Conservation (phyloP, 176 grass and related monocot species). For the Rhipidocladum racemiflorum region DNA sequence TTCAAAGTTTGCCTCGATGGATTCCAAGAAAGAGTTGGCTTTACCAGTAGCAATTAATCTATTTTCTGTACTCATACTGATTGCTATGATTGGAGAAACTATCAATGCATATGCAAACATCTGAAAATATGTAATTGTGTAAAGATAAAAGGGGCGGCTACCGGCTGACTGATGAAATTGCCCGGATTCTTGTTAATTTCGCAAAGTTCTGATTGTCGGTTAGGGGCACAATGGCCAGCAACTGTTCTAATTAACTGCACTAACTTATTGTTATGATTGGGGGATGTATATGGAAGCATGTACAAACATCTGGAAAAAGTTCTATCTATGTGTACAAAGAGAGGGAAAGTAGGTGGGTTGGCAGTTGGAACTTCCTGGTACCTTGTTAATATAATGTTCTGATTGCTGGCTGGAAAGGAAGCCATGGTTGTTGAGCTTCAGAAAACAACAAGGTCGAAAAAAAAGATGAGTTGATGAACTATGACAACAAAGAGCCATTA, state of each 20-base stretch:
- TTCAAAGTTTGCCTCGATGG: neutral
- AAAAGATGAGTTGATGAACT: neutral
- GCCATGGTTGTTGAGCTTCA: conserved; percentile 8
- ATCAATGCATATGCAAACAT: neutral
- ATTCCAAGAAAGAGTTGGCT: neutral
- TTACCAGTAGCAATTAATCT: neutral
- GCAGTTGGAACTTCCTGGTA: conserved; percentile 2
- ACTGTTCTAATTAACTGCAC: neutral
- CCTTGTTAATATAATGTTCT: neutral
- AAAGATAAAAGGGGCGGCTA: neutral
- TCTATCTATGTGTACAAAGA: neutral
- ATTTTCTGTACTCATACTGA: neutral
- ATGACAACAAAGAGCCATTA: neutral
- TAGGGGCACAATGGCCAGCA: neutral
- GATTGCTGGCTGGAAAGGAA: conserved; percentile 2
- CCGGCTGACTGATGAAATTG: neutral
- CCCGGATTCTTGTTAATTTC: neutral
- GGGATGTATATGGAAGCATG: neutral
- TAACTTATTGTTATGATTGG: conserved; percentile 9
- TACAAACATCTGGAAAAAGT: neutral
- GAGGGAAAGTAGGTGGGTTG: neutral
- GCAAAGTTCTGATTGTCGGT: neutral
- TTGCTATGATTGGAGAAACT: neutral
- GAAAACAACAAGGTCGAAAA: neutral
- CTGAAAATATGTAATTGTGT: neutral